Evolutionary conservation across 345 rosid species (phyloP).

Genomic region (Isatis tinctoria): DNA sequence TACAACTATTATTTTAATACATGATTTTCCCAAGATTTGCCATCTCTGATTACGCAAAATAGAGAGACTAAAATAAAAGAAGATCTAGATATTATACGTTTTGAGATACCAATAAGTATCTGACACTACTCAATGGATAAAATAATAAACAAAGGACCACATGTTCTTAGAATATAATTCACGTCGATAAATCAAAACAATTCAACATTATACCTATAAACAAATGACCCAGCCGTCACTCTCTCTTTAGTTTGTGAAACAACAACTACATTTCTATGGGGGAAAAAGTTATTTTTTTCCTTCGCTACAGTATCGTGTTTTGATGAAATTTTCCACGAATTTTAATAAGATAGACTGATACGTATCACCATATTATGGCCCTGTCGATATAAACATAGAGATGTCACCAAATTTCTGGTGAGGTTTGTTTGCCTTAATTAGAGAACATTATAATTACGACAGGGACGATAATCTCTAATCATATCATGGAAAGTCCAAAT

Average conservation of each 20-base stretch:
- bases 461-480: slow-evolving; percentile 6
- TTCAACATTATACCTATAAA: not conserved
- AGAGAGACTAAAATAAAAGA: too few species aligned
- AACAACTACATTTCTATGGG: not conserved
- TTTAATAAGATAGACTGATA: not conserved
- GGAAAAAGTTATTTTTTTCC: not conserved
- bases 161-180: not conserved
- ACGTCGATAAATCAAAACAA: not conserved
- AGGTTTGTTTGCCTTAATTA: slow-evolving; percentile 9
- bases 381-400: slow-evolving; percentile 12
- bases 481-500: slow-evolving; percentile 6
- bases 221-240: slow-evolving; percentile 17
- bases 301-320: not conserved
- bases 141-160: not conserved
- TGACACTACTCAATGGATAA: slow-evolving; percentile 1
- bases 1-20: not conserved
- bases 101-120: slow-evolving; percentile 12
- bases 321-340: not conserved
- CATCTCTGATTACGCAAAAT: not conserved
- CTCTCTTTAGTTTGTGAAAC: not conserved
- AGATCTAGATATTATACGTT: slow-evolving; percentile 7
- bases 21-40: not conserved
- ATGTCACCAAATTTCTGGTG: slow-evolving; percentile 21
- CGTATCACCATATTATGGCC: slow-evolving; percentile 10
- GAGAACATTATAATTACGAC: slow-evolving; percentile 22